Conservation (phyloP, 2,329 filamentous ascomycete species). For the Colletotrichum cordylinicola region DNA sequence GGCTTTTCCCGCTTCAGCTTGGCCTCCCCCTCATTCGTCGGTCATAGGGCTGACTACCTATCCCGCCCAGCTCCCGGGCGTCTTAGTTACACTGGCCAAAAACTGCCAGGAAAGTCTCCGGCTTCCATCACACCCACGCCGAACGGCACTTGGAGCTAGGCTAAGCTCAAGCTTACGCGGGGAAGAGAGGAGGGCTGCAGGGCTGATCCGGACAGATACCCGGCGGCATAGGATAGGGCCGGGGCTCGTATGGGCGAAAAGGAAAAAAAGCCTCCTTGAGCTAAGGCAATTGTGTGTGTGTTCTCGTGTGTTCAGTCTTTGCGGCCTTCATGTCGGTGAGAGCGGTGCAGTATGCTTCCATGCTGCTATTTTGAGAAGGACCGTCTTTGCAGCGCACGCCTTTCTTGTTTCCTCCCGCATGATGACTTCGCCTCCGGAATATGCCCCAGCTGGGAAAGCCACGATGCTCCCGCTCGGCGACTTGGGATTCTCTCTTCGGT, state of each 20-base stretch:
- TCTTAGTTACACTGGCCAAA: background rate
- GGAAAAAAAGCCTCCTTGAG: background rate
- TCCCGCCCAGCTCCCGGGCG: background rate
- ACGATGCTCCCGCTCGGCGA: background rate
- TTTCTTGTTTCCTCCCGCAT: background rate
- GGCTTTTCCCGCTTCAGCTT: background rate
- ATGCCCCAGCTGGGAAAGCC: background rate
- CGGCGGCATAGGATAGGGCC: background rate
- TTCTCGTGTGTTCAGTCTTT: background rate
- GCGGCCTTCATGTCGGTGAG: background rate
- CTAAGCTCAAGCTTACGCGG: background rate
- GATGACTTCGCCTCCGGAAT: background rate
- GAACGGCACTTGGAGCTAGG: background rate
- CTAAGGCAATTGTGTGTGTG: background rate
- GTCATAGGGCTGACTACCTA: background rate
- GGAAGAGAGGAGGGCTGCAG: background rate
- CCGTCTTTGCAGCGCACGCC: background rate
- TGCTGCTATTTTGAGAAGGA: slow-evolving; percentile 3
- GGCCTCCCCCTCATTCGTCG: background rate
- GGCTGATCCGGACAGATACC: background rate
- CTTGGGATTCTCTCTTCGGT: background rate
- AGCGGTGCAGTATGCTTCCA: background rate
- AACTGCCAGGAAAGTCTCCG: background rate
- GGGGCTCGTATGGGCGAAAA: background rate
- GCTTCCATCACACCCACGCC: too few species aligned